Conservation (phyloP, 2,329 filamentous ascomycete genomes). For the Trichoderma citrinoviride region DNA sequence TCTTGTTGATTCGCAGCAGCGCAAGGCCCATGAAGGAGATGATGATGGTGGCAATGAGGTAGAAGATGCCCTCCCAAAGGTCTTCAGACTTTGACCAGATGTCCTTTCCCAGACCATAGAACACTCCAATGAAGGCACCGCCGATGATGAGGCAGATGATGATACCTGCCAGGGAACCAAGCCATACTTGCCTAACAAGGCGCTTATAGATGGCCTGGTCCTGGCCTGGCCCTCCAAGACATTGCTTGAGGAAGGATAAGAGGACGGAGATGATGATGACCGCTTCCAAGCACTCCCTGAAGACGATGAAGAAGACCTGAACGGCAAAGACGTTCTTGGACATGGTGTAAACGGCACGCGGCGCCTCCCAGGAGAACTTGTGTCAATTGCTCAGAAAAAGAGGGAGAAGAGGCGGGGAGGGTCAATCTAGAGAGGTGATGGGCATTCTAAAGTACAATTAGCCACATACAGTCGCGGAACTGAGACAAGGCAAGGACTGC, state of each 20-base stretch:
- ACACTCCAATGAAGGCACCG: conserved; percentile 62
- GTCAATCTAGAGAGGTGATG: background rate
- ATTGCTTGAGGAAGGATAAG: conserved; percentile 75
- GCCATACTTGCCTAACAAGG: conserved; percentile 56
- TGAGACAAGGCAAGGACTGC: background rate
- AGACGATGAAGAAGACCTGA: conserved; percentile 80
- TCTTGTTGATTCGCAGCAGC: conserved; percentile 70
- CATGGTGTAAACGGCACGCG: conserved; percentile 34
- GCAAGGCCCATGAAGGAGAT: conserved; percentile 72
- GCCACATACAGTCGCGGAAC: background rate
- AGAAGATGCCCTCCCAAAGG: conserved; percentile 72
- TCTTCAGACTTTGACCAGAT: conserved; percentile 61
- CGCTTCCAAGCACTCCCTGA: conserved; percentile 75
- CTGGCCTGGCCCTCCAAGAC: conserved; percentile 58
- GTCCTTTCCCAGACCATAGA: conserved; percentile 64
- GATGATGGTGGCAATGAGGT: conserved; percentile 64
- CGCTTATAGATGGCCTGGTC: conserved; percentile 39
- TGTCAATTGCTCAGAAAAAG: background rate
- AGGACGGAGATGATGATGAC: conserved; percentile 77
- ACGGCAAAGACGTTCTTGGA: conserved; percentile 68
- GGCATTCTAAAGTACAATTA: conserved; percentile 14
- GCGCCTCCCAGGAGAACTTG: background rate
- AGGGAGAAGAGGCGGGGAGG: background rate
- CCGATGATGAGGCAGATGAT: conserved; percentile 61
- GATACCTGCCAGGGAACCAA: conserved; percentile 57